Evolutionary conservation across 108 stramenopile genomes (phyloP).

Genomic region (Cyclotella atomus): DNA sequence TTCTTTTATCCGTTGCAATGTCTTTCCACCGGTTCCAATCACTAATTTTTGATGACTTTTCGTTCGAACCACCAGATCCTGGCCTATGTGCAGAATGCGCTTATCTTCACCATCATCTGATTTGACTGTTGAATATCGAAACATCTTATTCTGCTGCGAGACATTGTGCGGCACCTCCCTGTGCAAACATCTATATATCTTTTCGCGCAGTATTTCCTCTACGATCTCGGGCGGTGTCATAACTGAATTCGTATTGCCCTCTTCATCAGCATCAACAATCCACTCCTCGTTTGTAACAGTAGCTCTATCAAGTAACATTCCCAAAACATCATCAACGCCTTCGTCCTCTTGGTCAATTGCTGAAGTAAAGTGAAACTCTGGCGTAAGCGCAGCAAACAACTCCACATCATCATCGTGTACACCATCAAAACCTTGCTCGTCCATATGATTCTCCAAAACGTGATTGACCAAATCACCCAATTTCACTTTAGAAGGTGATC

Average conservation of each 20-base stretch:
- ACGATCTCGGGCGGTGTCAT: constrained; percentile 72
- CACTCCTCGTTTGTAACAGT: constrained; percentile 66
- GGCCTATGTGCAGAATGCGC: constrained; percentile 62
- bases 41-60: constrained; percentile 80
- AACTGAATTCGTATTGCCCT: constrained; percentile 46
- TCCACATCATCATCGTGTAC: constrained; percentile 43
- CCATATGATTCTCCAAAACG: constrained; percentile 26
- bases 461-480: constrained; percentile 39
- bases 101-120: constrained; percentile 21
- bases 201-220: constrained; percentile 91
- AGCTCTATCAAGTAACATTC: constrained; percentile 69
- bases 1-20: constrained; percentile 67
- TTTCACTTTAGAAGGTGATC: constrained; percentile 27
- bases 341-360: constrained; percentile 70
- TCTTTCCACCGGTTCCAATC: constrained; percentile 64
- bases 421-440: constrained; percentile 42
- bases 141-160: constrained; percentile 55
- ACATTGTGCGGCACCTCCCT: constrained; percentile 78
- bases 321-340: constrained; percentile 83
- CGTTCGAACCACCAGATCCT: constrained; percentile 79
- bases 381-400: constrained; percentile 52
- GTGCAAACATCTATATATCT: constrained; percentile 86
- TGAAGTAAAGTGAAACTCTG: constrained; percentile 71
- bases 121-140: constrained; percentile 29
- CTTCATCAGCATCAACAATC: constrained; percentile 58